Evolutionary conservation across 768 basidiomycete genomes (phyloP), one percentile per base, ranked within the genome.

Genomic region (Lentinus brumalis): DNA sequence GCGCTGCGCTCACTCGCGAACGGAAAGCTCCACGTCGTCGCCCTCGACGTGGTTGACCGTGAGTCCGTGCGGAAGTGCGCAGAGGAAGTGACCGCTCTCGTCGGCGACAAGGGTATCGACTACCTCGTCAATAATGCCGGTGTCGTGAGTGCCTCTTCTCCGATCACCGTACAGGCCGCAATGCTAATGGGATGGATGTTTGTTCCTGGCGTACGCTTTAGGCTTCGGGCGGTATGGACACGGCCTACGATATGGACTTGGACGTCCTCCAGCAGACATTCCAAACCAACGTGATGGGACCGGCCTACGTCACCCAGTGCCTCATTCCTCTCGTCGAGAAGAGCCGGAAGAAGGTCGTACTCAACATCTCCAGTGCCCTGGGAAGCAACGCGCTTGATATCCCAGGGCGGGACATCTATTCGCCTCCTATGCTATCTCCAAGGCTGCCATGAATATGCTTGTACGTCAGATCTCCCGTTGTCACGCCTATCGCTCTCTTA

Each of bases 81-180:
- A 3, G 56, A 56, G 29, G 38, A 59, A 6, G 68, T 73, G 30
- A 68, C 64, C 31, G 63, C 57, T 38, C 52, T 74, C 15, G 57
- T 78, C 12, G 68, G 59, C 5, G 65, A 63, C 29, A 57, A 53
- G 15, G 75, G 76, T 5, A 62, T 79, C 6, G 75, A 78, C 61
- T 78, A 76, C 52, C 65, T 79, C 29, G 61, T 77, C 54, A 79
- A 78, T 67, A 78, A 77, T 42, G 76, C 77, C 9, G 77, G 68
- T 1, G 56, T 74, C 26, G n/a, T 45, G 44, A 45, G 44, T 45
- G 4, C 8, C n/a, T 16, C n/a, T 9, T n/a, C 16, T 16, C 44
- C 14, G 16, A 8, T 26, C 2, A 26, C 21, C 21, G 21, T 26
- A 26, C 21, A 26, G 21, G 21, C 21, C 21, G 21, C 21, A 2